Base-by-base conservation (phyloP, 208 protist genomes). In the Trypanosoma boissoni region DNA sequence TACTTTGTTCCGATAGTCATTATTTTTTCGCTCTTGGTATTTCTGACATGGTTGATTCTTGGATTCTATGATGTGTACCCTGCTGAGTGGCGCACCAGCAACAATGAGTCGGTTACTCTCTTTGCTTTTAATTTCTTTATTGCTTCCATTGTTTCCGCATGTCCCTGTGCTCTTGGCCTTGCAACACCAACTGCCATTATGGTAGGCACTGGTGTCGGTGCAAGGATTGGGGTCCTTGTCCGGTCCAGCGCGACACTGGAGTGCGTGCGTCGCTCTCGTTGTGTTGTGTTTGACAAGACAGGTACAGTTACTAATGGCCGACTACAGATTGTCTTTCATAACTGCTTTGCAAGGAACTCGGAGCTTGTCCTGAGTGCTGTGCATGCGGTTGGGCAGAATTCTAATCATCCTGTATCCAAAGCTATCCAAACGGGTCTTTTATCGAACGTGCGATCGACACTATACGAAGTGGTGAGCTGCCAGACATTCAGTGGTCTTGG, bases 181-280 rank as follows among this genome's bases (percentile, higher is more conserved):
- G 97, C 97, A 0, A 98, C 96, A 26, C 97, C 97, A 0, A 99
- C 97, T 1, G 97, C 95, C 6, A 89, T 98, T 37, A 98, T 99
- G 94, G 97, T 98, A 2, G 96, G 92, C 31, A 98, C 96, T 7
- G 97, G 97, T 37, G 86, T 98, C 18, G 97, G 88, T 3, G 92
- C 92, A 1, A 64, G 59, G 29, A 69, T 78, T 39, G 96, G 96
- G 7, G 78, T 99, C 26, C 70, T 99, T 2, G 95, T 99, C 23
- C 98, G 98, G 73, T 88, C 88, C 52, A 95, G 96, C 18, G 59
- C 55, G 6, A 72, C 78, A 20, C 82, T 99, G 16, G 97, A 99
- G 63, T 64, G 34, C 7, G 78, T 92, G 51, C 76, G 88, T 29
- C 51, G 76, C 31, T 65, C 89, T 0, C 81, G 62, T 24, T 90